phyloP scores from a whole-genome alignment of 1,284 basidiomycete species.

The Pterula multifida region DNA sequence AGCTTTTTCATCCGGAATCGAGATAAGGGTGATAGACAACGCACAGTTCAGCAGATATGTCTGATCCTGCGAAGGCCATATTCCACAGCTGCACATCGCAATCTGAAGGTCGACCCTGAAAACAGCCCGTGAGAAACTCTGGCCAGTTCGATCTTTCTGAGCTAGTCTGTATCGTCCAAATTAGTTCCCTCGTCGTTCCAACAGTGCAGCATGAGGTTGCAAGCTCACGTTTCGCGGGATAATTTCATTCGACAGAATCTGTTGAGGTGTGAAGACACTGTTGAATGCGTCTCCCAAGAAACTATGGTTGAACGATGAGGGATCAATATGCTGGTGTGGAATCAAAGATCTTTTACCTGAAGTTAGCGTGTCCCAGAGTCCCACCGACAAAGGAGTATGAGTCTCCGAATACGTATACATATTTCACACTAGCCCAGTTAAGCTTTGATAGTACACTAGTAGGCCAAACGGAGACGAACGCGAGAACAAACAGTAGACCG shows the following conservation, averaged over 20 bases:
- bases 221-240: slow-evolving; percentile 30
- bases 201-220: not conserved
- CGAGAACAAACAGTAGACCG: too few relatives aligned
- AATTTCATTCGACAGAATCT: slow-evolving; percentile 32
- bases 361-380: slow-evolving; percentile 31
- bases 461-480: too few relatives aligned
- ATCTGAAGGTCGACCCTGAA: slow-evolving; percentile 27
- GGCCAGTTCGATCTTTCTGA: slow-evolving; percentile 12
- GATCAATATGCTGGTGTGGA: not conserved
- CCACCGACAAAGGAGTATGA: slow-evolving; percentile 46
- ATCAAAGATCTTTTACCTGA: slow-evolving; percentile 22
- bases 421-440: slow-evolving; percentile 27
- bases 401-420: slow-evolving; percentile 40
- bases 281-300: slow-evolving; percentile 38
- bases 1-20: not conserved
- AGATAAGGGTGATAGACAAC: slow-evolving; percentile 9
- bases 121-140: slow-evolving; percentile 40
- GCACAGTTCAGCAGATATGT: slow-evolving; percentile 34
- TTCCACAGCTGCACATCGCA: slow-evolving; percentile 39
- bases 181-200: too few relatives aligned
- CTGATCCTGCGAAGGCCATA: slow-evolving; percentile 45
- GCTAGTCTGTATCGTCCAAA: not conserved
- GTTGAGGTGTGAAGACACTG: slow-evolving; percentile 28
- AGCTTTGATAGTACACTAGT: too few relatives aligned
- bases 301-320: slow-evolving; percentile 16